phyloP scores from a whole-genome alignment of 1,139 yeast genomes.

The Kazachstania sp. region DNA sequence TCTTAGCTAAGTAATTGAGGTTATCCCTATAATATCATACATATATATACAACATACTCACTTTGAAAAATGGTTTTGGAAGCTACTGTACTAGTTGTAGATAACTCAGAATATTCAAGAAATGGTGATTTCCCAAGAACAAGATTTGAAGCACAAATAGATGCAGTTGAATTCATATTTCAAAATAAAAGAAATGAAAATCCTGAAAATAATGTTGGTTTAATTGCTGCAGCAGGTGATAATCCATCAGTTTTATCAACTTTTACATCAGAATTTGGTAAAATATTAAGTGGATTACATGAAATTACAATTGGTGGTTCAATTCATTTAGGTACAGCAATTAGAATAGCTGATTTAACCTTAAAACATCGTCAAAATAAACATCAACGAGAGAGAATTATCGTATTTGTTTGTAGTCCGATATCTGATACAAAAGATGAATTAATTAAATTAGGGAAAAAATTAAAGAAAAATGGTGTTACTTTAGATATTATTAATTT shows the following conservation, averaged over 20 bases:
- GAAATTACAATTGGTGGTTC: slow-evolving; percentile 69
- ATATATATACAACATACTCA: too few relatives aligned
- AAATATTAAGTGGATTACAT: slow-evolving; percentile 78
- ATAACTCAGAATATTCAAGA: slow-evolving; percentile 91
- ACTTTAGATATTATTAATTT: slow-evolving; percentile 87
- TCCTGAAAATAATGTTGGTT: slow-evolving; percentile 91
- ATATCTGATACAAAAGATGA: slow-evolving; percentile 52
- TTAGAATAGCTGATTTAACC: slow-evolving; percentile 96
- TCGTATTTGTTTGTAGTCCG: slow-evolving; percentile 87
- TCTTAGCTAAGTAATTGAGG: too few relatives aligned
- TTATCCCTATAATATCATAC: too few relatives aligned
- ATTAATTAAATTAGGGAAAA: slow-evolving; percentile 77
- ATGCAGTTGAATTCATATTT: slow-evolving; percentile 84
- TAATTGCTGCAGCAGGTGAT: slow-evolving; percentile 79
- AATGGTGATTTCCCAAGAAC: slow-evolving; percentile 91
- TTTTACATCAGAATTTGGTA: slow-evolving; percentile 80
- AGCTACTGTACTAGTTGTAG: slow-evolving; percentile 92
- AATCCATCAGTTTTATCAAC: slow-evolving; percentile 83
- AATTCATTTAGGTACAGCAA: slow-evolving; percentile 67
- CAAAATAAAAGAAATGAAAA: slow-evolving; percentile 78
- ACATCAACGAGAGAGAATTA: slow-evolving; percentile 82
- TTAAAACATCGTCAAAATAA: slow-evolving; percentile 93
- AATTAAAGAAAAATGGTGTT: slow-evolving; percentile 86
- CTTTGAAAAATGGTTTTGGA: slow-evolving; percentile 97
- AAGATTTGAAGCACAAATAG: slow-evolving; percentile 87